Conservation (phyloP, 441 rosid species). For the Daphne laureola region DNA sequence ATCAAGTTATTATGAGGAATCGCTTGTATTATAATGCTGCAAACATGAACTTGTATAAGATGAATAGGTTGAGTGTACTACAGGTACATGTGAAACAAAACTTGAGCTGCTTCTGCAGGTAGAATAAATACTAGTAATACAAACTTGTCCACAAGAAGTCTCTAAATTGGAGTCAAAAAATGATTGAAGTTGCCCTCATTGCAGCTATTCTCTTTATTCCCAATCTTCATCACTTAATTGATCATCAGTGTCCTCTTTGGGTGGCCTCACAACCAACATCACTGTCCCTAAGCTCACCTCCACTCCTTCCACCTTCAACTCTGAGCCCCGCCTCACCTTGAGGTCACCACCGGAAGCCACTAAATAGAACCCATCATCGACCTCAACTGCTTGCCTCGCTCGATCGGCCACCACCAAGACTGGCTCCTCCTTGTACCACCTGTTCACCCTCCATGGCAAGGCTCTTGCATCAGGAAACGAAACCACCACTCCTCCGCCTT, state of each 20-base stretch:
- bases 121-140: not conserved
- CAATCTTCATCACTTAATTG: slow-evolving; percentile 58
- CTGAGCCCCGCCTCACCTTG: slow-evolving; percentile 66
- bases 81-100: slow-evolving; percentile 6
- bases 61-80: slow-evolving; percentile 4
- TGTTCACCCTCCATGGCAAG: slow-evolving; percentile 65
- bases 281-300: slow-evolving; percentile 51
- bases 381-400: slow-evolving; percentile 42
- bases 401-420: slow-evolving; percentile 66
- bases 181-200: slow-evolving; percentile 11
- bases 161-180: slow-evolving; percentile 8
- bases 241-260: slow-evolving; percentile 57
- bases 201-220: slow-evolving; percentile 38
- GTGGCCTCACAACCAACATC: slow-evolving; percentile 72
- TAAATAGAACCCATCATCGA: slow-evolving; percentile 59
- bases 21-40: no score
- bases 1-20: no score
- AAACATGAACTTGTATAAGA: not conserved
- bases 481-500: slow-evolving; percentile 58
- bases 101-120: slow-evolving; percentile 8
- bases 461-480: slow-evolving; percentile 58
- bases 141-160: slow-evolving; percentile 5
- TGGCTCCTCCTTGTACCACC: slow-evolving; percentile 65
- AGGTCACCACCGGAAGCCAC: slow-evolving; percentile 31
- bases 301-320: slow-evolving; percentile 40